These are phyloP conservation scores for Fusarium vanettenii DNA, from an alignment of 2,329 filamentous ascomycete species.

Conservation along the genomic window DNA sequence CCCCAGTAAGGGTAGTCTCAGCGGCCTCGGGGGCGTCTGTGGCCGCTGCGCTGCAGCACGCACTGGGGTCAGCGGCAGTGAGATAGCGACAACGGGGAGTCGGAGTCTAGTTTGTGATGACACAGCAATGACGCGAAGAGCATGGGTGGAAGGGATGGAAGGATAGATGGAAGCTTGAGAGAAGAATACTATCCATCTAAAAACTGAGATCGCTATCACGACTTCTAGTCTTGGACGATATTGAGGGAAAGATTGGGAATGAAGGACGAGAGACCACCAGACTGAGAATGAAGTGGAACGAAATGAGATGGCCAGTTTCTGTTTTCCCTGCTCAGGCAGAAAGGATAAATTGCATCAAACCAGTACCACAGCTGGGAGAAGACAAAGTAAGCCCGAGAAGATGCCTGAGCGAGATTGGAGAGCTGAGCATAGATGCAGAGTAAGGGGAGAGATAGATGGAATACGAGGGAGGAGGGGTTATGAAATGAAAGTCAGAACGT, in stretches of 20 bases:
- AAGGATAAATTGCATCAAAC: background rate
- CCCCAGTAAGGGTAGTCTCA: conserved; percentile 22
- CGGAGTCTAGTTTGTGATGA: conserved; percentile 9
- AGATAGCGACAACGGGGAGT: background rate
- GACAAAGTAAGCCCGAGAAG: background rate
- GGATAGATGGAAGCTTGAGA: background rate
- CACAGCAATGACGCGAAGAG: conserved; percentile 1
- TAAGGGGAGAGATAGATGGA: background rate
- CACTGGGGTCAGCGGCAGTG: conserved; percentile 15
- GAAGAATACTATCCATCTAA: background rate
- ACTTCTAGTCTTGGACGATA: conserved; percentile 6
- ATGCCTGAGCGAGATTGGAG: background rate
- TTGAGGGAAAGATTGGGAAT: background rate
- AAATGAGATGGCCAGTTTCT: background rate
- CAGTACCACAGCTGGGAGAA: background rate
- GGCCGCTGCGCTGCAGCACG: conserved; percentile 12
- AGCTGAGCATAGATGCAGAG: background rate
- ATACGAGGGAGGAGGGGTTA: conserved; percentile 11
- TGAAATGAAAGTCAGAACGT: conserved; percentile 9
- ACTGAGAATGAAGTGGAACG: background rate
- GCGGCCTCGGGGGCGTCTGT: conserved; percentile 17
- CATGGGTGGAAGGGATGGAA: background rate
- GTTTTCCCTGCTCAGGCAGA: background rate
- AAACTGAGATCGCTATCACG: background rate
- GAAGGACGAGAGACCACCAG: background rate